Evolutionary conservation across 495 filamentous ascomycete genomes (phyloP).

Genomic region (Trichoderma gamsii): DNA sequence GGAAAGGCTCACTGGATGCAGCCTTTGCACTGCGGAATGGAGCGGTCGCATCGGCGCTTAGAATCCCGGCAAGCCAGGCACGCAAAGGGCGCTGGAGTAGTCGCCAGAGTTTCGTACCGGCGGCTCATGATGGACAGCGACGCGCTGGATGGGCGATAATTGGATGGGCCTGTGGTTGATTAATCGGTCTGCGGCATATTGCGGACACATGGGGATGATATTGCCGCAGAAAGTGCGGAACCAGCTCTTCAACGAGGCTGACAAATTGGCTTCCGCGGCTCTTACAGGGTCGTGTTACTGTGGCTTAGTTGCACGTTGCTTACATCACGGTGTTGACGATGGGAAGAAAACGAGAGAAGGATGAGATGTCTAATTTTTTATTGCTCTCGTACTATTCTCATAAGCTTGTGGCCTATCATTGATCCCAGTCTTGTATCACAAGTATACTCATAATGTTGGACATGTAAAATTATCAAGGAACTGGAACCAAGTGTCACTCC

Average conservation of each 20-base stretch:
- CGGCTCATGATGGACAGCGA: background rate
- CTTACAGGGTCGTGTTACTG: background rate
- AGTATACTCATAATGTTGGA: too few species aligned
- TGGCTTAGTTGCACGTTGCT: too few species aligned
- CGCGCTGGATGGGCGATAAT: background rate
- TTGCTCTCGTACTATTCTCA: too few species aligned
- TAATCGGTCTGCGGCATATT: background rate
- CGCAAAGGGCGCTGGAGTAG: slow-evolving; percentile 21
- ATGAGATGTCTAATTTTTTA: too few species aligned
- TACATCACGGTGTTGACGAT: background rate
- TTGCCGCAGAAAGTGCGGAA: background rate
- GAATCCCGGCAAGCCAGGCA: slow-evolving; percentile 39
- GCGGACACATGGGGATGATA: background rate
- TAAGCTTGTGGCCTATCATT: too few species aligned
- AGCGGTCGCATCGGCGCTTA: slow-evolving; percentile 46
- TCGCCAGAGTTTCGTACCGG: slow-evolving; percentile 3
- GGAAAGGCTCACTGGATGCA: slow-evolving; percentile 32
- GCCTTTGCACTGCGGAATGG: slow-evolving; percentile 36
- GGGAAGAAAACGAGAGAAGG: too few species aligned
- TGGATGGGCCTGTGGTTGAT: background rate
- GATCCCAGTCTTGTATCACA: too few species aligned
- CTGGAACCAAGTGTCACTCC: too few species aligned
- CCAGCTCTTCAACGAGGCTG: background rate
- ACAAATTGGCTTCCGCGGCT: background rate
- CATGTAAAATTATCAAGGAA: too few species aligned